Evolutionary conservation across 306 rosid species (phyloP).

Genomic region (Ziziphus jujuba): DNA sequence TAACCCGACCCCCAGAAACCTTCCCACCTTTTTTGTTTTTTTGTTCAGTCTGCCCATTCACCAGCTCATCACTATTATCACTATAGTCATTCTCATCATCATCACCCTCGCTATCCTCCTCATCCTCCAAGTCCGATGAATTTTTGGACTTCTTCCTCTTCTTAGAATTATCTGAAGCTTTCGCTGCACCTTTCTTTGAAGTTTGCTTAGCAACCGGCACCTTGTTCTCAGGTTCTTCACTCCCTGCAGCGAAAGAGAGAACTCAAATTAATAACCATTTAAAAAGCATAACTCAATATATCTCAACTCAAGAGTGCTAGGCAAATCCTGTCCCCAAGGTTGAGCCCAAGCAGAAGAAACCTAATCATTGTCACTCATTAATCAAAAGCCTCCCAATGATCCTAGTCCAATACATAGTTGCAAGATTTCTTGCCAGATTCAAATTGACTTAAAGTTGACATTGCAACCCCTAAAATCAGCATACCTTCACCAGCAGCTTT

Average conservation of each 20-base stretch:
- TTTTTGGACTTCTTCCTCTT: conserved; percentile 75
- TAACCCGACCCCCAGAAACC: conserved; percentile 56
- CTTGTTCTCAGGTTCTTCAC: conserved; percentile 36
- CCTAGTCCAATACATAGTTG: background rate
- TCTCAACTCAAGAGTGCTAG: background rate
- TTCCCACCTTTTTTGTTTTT: conserved; percentile 51
- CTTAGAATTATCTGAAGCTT: conserved; percentile 57
- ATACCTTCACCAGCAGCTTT: conserved; percentile 79
- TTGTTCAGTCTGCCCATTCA: conserved; percentile 47
- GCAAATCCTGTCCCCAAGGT: background rate
- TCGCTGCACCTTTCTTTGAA: conserved; percentile 55
- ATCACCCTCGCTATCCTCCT: conserved; percentile 33
- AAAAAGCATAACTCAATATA: conserved; percentile 1
- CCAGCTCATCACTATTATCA: conserved; percentile 54
- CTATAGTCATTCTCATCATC: conserved; percentile 44
- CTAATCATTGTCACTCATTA: background rate
- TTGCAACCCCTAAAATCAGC: conserved; percentile 18
- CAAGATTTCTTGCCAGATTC: background rate
- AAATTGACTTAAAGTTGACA: conserved; percentile 5
- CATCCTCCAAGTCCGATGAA: conserved; percentile 66
- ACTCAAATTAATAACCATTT: conserved; percentile 16
- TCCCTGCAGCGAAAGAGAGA: conserved; percentile 39
- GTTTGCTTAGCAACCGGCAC: conserved; percentile 51
- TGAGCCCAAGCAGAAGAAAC: background rate
- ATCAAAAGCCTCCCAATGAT: background rate